Evolutionary conservation across 768 basidiomycete genomes (phyloP), one percentile per base, ranked within the genome.

Genomic region (Trametes cubensis): DNA sequence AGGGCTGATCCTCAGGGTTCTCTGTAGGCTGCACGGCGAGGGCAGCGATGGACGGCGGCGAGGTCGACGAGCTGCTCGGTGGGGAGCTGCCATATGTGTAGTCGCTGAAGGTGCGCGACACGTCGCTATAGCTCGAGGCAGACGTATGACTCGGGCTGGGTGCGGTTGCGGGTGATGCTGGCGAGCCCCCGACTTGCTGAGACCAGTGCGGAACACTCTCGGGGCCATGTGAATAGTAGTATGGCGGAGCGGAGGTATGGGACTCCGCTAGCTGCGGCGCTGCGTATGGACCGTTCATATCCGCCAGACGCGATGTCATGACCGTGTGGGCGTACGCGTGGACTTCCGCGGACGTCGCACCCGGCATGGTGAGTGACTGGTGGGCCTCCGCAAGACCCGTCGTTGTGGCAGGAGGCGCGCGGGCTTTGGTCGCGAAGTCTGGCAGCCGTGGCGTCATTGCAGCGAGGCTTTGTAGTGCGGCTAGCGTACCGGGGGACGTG

Each of bases 1-100:
- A 73, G 45, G 70, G 70, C 65, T 68, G 67, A 64, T 72, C 66
- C 44, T 67, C 71, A 7, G 45, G 28, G 41, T 62, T 66, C 25
- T 65, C 64, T 3, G 42, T 55, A 34, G 49, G 39, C 23, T 26
- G 30, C 8, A 41, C 54, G 15, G 58, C 64, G 25, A 66, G 60
- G 17, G 65, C 55, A 7, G 60, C 34, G 11, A 66, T 23, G 17
- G 52, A 49, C 21, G 65, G 63, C 26, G 68, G 67, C 18, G 66
- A 55, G 38, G 67, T 21, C 14, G 57, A 40, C 40, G 59, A 41
- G 61, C 65, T 66, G 53, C 61, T 60, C 0, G 56, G 62, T 28
- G 66, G 61, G 23, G 63, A 64, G 41, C 55, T 60, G 25, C 54
- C 61, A 56, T 66, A 58, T n/a, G 61, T 40, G 45, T 49, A 62